Evolutionary conservation across 257 asterid species (phyloP).

Genomic region (Solanum infundibuliforme): DNA sequence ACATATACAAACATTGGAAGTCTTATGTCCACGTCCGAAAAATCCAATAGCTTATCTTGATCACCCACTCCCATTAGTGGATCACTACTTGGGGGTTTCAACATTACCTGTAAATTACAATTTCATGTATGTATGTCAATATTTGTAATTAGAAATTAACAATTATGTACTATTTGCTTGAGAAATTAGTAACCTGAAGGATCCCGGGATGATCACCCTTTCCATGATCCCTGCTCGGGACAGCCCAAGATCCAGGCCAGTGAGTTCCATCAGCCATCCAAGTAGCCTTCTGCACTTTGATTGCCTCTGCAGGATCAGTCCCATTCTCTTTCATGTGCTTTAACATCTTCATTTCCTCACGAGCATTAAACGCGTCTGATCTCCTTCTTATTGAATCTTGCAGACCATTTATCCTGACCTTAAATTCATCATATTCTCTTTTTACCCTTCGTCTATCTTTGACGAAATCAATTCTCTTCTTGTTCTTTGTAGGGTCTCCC

Average conservation of each 20-base stretch:
- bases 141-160: background rate
- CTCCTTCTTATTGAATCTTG: conserved; percentile 28
- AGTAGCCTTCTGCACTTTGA: conserved; percentile 25
- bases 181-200: conserved; percentile 14
- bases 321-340: conserved; percentile 31
- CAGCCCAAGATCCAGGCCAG: conserved; percentile 32
- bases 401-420: conserved; percentile 26
- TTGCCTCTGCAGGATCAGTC: conserved; percentile 19
- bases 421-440: conserved; percentile 35
- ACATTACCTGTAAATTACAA: conserved; percentile 19
- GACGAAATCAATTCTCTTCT: conserved; percentile 28
- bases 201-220: conserved; percentile 35
- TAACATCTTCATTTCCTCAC: conserved; percentile 31
- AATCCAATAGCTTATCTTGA: conserved; percentile 12
- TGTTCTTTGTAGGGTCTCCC: conserved; percentile 29
- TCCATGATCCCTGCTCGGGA: conserved; percentile 15
- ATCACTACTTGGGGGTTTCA: conserved; percentile 29
- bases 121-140: background rate
- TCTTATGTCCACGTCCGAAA: conserved; percentile 24
- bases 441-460: conserved; percentile 26
- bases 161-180: background rate
- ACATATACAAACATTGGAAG: conserved; percentile 33
- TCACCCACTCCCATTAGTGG: conserved; percentile 18
- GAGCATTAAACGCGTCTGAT: conserved; percentile 28
- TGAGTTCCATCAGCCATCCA: conserved; percentile 45